Evolutionary conservation across 352 stramenopile species (phyloP).

Genomic region (Nothophytophthora sp.): DNA sequence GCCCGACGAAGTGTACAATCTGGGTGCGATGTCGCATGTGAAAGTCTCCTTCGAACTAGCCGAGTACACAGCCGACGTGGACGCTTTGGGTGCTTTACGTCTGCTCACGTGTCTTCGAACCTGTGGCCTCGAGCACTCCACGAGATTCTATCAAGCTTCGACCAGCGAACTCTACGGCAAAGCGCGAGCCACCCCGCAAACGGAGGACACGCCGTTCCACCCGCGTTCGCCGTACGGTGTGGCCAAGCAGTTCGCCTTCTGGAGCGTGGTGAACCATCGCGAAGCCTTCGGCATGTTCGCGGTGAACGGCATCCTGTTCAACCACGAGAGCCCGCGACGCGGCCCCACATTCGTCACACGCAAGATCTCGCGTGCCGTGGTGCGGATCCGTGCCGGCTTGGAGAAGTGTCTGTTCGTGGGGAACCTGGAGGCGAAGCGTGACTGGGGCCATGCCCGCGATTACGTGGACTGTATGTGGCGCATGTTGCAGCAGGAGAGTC

Average conservation of each 20-base stretch:
- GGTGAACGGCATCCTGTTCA: conserved; percentile 99
- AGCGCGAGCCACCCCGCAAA: conserved; percentile 96
- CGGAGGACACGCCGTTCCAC: conserved; percentile 98
- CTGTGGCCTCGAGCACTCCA: conserved; percentile 74
- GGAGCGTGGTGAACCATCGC: conserved; percentile 99
- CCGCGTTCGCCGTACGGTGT: conserved; percentile 98
- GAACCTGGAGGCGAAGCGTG: conserved; percentile 97
- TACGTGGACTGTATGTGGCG: conserved; percentile 99
- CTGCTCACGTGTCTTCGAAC: conserved; percentile 98
- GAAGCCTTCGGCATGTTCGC: conserved; percentile 96
- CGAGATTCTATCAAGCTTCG: conserved; percentile 96
- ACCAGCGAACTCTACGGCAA: conserved; percentile 99
- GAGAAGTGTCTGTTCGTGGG: conserved; percentile 97
- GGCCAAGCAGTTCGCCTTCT: conserved; percentile 99
- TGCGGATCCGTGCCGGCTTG: conserved; percentile 90
- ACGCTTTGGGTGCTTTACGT: conserved; percentile 95
- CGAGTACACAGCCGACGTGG: conserved; percentile 99
- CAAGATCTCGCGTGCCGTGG: conserved; percentile 97
- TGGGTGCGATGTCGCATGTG: conserved; percentile 99
- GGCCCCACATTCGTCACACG: conserved; percentile 98
- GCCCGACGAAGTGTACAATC: conserved; percentile 99
- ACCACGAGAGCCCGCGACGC: conserved; percentile 98
- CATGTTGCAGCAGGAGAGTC: conserved; percentile 93
- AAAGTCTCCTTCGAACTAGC: conserved; percentile 99
- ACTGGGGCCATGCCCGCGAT: conserved; percentile 99